Base-by-base conservation (phyloP, 495 filamentous ascomycete genomes). In the Poronia punctata region DNA sequence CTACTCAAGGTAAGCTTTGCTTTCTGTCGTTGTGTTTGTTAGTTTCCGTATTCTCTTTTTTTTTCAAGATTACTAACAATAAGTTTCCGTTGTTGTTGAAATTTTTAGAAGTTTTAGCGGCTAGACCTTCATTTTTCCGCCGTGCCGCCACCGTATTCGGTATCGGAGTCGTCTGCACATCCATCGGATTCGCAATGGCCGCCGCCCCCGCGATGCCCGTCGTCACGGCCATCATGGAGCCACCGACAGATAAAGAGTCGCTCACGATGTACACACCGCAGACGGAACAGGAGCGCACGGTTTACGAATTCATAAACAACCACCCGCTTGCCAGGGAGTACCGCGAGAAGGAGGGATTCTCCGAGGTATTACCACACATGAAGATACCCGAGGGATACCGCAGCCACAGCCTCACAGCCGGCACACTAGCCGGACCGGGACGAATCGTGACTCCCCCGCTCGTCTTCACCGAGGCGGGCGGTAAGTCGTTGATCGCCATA, bases 401-500 rank as follows among this genome's bases (percentile, higher is more conserved):
- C 22, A 56, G 54, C 1, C 79, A 86, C 58, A 94, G 80, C 57
- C 71, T 98, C 19, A 97, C 88, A 0, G 86, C 74, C 17, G 89
- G 90, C 2, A 82, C 82, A 14, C 71, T 98, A 3, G 50, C 81
- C 16, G 88, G 90, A 2, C 75, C 79, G 0, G 80, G 82, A 17
- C 83, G 70, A 55, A 79, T 98, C 31, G 79, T 79, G 9, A 85
- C 95, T 1, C 92, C 92, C 6, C 92, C 92, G 3, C 70, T 83
- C 20, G 74, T 78, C 3, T 98, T 85, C 70, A 71, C 65, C 35
- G 80, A 89, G 39, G 65, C 71, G 27, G 76, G 68, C 11, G 88
- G 88, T 19, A 86, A 83, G 64, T 68, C 65, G 34, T 64, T 89
- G 31, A 76, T 90, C 7, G 76, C 82, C 16, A 74, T 97, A 12